phyloP scores from a whole-genome alignment of 2,329 filamentous ascomycete genomes.

The Fusarium compactum region DNA sequence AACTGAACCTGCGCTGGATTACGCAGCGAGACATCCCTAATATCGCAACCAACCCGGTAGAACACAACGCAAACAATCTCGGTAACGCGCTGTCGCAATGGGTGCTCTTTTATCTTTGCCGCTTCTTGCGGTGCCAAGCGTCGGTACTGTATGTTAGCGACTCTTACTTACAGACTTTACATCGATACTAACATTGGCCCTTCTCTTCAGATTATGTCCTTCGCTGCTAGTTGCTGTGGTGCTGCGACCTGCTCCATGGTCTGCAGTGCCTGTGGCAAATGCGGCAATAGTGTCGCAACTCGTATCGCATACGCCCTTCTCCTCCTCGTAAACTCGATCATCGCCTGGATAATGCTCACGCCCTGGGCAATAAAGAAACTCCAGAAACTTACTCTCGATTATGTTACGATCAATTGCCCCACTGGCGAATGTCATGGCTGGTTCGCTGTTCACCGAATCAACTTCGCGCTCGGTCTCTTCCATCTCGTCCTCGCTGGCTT shows the following conservation, averaged over 20 bases:
- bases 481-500: conserved; percentile 88
- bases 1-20: not conserved
- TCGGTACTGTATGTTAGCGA: conserved; percentile 77
- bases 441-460: conserved; percentile 96
- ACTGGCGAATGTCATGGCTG: conserved; percentile 94
- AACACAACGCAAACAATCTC: conserved; percentile 1
- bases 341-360: conserved; percentile 99
- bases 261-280: conserved; percentile 95
- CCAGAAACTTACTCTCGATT: conserved; percentile 90
- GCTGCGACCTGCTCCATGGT: conserved; percentile 96
- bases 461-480: conserved; percentile 95
- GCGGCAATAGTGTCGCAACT: conserved; percentile 95
- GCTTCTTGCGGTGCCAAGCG: conserved; percentile 86
- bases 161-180: not conserved
- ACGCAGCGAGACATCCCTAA: not conserved
- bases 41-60: not conserved
- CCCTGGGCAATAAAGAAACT: conserved; percentile 98
- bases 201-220: conserved; percentile 73
- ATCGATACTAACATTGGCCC: conserved; percentile 10
- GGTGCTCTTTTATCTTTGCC: conserved; percentile 92
- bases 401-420: conserved; percentile 93
- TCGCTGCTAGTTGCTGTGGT: conserved; percentile 92
- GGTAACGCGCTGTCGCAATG: conserved; percentile 65
- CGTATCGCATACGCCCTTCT: conserved; percentile 96
- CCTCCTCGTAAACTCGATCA: conserved; percentile 93